phyloP scores from a whole-genome alignment of 192 early-diverging fungal species.

The Powellomyces hirtus region DNA sequence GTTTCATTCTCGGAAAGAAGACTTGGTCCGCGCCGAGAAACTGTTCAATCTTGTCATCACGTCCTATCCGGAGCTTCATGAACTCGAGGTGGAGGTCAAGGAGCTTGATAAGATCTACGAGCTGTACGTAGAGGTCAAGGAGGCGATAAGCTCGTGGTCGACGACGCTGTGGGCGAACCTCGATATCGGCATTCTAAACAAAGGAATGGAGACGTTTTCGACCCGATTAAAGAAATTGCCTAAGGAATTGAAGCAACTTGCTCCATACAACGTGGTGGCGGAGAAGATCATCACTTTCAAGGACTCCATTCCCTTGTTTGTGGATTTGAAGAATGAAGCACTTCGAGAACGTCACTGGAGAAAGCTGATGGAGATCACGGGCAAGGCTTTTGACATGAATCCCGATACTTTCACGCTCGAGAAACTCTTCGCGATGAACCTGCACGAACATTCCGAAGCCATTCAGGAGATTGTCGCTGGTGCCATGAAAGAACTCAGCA shows the following conservation, averaged over 20 bases:
- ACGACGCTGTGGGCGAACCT: conserved; percentile 63
- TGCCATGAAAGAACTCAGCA: conserved; percentile 58
- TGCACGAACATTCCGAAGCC: conserved; percentile 52
- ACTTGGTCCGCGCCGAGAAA: conserved; percentile 59
- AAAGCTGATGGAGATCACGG: conserved; percentile 55
- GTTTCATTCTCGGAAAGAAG: conserved; percentile 44
- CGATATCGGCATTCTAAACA: conserved; percentile 57
- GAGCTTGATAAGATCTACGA: conserved; percentile 60
- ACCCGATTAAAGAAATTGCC: conserved; percentile 50
- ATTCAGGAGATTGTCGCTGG: conserved; percentile 57
- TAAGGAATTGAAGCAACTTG: conserved; percentile 59
- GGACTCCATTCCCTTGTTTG: conserved; percentile 59
- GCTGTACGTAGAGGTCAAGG: conserved; percentile 58
- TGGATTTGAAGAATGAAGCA: conserved; percentile 59
- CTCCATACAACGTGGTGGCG: conserved; percentile 64
- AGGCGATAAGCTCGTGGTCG: conserved; percentile 57
- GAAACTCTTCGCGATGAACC: conserved; percentile 55
- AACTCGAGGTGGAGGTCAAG: conserved; percentile 54
- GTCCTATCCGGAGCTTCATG: conserved; percentile 61
- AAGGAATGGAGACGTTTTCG: conserved; percentile 55
- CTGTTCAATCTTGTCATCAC: conserved; percentile 58
- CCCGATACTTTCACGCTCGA: conserved; percentile 61
- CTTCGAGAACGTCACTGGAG: conserved; percentile 61
- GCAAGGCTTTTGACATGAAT: conserved; percentile 60
- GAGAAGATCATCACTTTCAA: conserved; percentile 65